Conservation (phyloP, 2,329 filamentous ascomycete genomes). For the Claviceps sorghi region DNA sequence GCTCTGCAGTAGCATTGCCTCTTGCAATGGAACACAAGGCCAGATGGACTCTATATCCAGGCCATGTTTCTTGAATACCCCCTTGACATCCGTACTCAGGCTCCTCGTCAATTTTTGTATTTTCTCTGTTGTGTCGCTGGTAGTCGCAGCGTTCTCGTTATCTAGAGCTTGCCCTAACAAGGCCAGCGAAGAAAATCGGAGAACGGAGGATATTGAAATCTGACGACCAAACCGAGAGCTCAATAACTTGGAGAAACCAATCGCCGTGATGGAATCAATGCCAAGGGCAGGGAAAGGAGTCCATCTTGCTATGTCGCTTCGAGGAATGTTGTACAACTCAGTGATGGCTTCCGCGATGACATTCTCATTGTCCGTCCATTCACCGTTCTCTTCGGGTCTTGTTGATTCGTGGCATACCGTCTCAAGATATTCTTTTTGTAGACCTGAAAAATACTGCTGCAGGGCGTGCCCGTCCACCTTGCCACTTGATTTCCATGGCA, state of each 20-base stretch:
- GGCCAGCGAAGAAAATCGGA: conserved; percentile 53
- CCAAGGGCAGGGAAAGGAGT: conserved; percentile 67
- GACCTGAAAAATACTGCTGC: conserved; percentile 26
- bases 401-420: conserved; percentile 12
- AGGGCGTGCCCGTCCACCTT: conserved; percentile 55
- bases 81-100: conserved; percentile 1
- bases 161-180: conserved; percentile 33
- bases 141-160: not conserved
- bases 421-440: conserved; percentile 33
- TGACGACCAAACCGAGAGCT: conserved; percentile 28
- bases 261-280: conserved; percentile 71
- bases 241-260: conserved; percentile 48
- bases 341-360: conserved; percentile 41
- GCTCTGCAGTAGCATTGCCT: conserved; percentile 59
- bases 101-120: conserved; percentile 13
- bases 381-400: conserved; percentile 17
- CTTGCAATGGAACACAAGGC: conserved; percentile 76
- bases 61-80: conserved; percentile 8
- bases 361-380: conserved; percentile 42
- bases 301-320: conserved; percentile 39
- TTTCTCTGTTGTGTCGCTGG: not conserved
- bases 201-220: conserved; percentile 51
- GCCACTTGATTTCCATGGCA: conserved; percentile 61
- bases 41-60: conserved; percentile 40
- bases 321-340: conserved; percentile 29